These are phyloP conservation scores for Phaseolus lunatus DNA, from an alignment of 306 rosid genomes.

Conservation along the genomic window DNA sequence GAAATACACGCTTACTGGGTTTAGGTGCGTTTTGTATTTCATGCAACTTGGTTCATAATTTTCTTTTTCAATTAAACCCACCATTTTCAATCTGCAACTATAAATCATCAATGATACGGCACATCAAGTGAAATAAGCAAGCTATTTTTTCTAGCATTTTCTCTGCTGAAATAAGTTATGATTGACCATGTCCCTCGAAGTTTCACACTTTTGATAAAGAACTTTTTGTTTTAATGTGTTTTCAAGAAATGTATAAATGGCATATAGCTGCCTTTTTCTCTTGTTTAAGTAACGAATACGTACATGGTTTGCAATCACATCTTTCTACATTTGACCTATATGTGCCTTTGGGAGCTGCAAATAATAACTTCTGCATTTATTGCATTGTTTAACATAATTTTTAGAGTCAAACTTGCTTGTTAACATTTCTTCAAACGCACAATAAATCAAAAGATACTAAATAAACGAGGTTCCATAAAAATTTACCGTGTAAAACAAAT, in stretches of 20 bases:
- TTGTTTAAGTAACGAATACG: too few species aligned
- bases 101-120: background rate
- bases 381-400: too few species aligned
- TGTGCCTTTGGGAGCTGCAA: too few species aligned
- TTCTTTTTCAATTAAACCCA: background rate
- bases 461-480: too few species aligned
- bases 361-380: too few species aligned
- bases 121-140: background rate
- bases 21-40: constrained; percentile 2
- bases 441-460: too few species aligned
- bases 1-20: background rate
- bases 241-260: background rate
- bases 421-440: too few species aligned
- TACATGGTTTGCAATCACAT: too few species aligned
- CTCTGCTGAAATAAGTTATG: background rate
- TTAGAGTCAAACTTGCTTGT: too few species aligned
- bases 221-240: background rate
- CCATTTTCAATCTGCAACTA: background rate
- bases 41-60: background rate
- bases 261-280: too few species aligned
- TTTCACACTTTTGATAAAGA: background rate
- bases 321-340: too few species aligned
- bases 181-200: background rate
- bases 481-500: too few species aligned
- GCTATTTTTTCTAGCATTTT: background rate